phyloP scores from a whole-genome alignment of 805 yeast species.

The Candida fluviatilis region DNA sequence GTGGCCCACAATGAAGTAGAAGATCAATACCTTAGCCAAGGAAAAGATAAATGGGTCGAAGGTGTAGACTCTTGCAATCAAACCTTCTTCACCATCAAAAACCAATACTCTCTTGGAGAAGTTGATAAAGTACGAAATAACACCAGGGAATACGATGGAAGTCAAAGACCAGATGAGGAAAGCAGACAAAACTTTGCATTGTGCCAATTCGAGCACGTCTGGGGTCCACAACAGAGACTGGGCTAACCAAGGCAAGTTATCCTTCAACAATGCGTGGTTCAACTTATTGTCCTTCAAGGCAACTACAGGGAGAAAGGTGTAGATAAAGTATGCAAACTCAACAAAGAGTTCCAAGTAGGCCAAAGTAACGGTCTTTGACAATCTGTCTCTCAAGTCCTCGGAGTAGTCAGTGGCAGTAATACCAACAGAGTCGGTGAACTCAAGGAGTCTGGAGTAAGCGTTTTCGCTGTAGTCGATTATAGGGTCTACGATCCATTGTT shows the following conservation, averaged over 20 bases:
- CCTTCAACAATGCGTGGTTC: constrained; percentile 33
- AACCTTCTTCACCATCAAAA: constrained; percentile 27
- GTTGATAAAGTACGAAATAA: constrained; percentile 48
- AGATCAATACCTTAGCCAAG: constrained; percentile 41
- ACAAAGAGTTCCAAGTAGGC: constrained; percentile 26
- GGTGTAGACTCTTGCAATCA: constrained; percentile 35
- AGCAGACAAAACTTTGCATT: constrained; percentile 25
- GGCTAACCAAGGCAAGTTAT: constrained; percentile 23
- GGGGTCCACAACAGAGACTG: constrained; percentile 22
- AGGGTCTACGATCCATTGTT: constrained; percentile 36
- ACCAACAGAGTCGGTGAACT: constrained; percentile 32
- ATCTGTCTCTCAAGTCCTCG: constrained; percentile 36
- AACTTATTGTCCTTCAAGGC: constrained; percentile 31
- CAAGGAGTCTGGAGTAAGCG: constrained; percentile 20
- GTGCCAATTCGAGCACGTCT: constrained; percentile 33
- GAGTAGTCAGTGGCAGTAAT: constrained; percentile 30
- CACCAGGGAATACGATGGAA: constrained; percentile 38
- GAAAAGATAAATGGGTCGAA: constrained; percentile 56
- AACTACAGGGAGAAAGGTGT: constrained; percentile 31
- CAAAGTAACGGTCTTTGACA: constrained; percentile 34
- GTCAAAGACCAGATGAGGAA: constrained; percentile 37
- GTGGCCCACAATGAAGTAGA: constrained; percentile 34
- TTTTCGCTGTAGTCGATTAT: constrained; percentile 26
- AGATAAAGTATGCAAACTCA: constrained; percentile 29
- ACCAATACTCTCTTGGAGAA: constrained; percentile 41